Evolutionary conservation across 352 stramenopile genomes (phyloP), one percentile per base, ranked within the genome.

Genomic region (Globisporangium parvum): DNA sequence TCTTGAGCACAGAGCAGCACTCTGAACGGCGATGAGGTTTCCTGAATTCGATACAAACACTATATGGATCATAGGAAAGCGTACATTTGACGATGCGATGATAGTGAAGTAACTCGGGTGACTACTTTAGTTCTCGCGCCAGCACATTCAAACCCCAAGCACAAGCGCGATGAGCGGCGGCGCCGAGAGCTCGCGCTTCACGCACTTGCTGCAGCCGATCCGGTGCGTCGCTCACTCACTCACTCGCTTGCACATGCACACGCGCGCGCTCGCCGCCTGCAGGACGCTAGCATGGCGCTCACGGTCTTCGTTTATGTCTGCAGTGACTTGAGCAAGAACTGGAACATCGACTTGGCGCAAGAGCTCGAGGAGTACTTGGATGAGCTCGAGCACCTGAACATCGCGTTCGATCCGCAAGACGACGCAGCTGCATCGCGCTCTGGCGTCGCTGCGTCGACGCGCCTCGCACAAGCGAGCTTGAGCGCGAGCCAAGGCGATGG

Each of bases 301-400:
- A 28, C 17, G 54, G 33, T 41, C 14, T 41, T 49, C 23, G 6
- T 35, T 14, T 24, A 9, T 18, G 41, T 51, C 10, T 55, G 4
- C 55, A 96, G 86, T 23, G 88, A 97, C 63, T 65, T 97, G 66
- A 92, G 83, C 51, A 82, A 93, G 70, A 96, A 95, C 70, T 95
- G 85, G 81, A 91, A 95, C 67, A 95, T 97, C 51, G 84, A 96
- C 56, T 55, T 97, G n/a, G 88, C 87, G 20, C 65, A 80, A 21
- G 87, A 96, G 55, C 67, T 97, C 17, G 88, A 93, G 64, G 83
- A 96, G 59, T 97, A 97, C 65, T 78, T 97, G 48, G 87, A 96
- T 57, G 85, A 94, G 55, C 66, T 97, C 15, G 78, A 94, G 59
- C 51, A 71, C 47, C 53, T 92, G 18, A 83, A 55, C 48, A 90